Conservation (phyloP, 129 eudicot species). For the Tagetes patula region DNA sequence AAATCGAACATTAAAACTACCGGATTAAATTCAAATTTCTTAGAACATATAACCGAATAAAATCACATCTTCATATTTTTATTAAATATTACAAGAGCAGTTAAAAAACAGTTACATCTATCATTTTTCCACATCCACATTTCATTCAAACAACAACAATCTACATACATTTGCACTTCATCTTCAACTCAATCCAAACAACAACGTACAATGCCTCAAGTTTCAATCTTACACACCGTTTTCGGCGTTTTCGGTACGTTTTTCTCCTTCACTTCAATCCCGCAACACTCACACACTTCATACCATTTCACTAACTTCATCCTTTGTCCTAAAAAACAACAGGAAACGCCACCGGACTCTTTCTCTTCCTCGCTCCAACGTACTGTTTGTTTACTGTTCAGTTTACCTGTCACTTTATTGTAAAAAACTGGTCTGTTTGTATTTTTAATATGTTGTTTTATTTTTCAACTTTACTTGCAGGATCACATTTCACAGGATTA, state of each 20-base stretch:
- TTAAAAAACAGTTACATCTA: background rate
- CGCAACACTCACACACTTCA: background rate
- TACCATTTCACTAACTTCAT: background rate
- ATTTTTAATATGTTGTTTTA: too few relatives aligned
- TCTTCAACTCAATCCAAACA: background rate
- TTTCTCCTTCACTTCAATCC: background rate
- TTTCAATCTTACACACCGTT: conserved; percentile 42
- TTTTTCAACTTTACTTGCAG: conserved; percentile 26
- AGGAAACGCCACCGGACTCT: conserved; percentile 79
- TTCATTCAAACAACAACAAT: background rate
- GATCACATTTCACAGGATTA: conserved; percentile 74
- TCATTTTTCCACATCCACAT: background rate
- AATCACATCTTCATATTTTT: too few relatives aligned
- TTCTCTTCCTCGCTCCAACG: conserved; percentile 86
- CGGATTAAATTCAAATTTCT: too few relatives aligned
- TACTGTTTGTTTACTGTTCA: background rate
- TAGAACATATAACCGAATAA: too few relatives aligned
- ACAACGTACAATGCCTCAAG: conserved; percentile 21
- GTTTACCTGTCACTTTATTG: too few relatives aligned
- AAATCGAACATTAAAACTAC: too few relatives aligned
- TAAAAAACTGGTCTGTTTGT: too few relatives aligned
- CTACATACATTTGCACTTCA: background rate
- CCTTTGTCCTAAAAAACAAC: too few relatives aligned
- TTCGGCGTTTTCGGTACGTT: conserved; percentile 60
- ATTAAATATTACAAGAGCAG: background rate